Percentiles rank a stretch among this genome's conserved stretches.
These are phyloP conservation scores for Hyphopichia pseudoburtonii DNA, from an alignment of 1,139 yeast genomes.

Conservation along the genomic window DNA sequence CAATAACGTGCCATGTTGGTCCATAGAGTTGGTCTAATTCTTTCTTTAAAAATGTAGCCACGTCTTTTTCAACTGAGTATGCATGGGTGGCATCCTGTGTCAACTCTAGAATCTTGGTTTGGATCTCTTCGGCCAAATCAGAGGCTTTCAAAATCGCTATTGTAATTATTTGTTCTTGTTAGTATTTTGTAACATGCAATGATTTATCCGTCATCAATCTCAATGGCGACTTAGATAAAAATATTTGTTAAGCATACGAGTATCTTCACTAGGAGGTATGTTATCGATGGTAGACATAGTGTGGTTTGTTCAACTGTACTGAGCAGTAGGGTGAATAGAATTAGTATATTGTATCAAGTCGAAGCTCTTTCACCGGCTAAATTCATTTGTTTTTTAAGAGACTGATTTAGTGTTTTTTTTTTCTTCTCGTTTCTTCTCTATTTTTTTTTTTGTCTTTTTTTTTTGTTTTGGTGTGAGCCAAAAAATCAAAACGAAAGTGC, in stretches of 20 bases:
- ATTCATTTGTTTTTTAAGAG: too few relatives aligned
- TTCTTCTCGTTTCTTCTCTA: too few relatives aligned
- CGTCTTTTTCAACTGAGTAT: constrained; percentile 61
- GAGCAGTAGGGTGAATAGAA: too few relatives aligned
- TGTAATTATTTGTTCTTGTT: constrained; percentile 10
- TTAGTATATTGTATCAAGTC: too few relatives aligned
- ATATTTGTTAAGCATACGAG: constrained; percentile 1
- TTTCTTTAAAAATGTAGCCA: constrained; percentile 80
- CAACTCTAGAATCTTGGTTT: constrained; percentile 57
- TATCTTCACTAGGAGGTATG: constrained; percentile 3
- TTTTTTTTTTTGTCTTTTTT: too few relatives aligned
- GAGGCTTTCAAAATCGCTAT: constrained; percentile 48
- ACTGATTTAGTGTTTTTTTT: too few relatives aligned
- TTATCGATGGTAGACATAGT: constrained; percentile 4
- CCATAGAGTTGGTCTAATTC: constrained; percentile 64
- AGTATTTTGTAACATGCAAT: constrained; percentile 11
- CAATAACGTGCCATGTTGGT: constrained; percentile 92
- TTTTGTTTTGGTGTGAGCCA: too few relatives aligned
- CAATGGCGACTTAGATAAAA: not conserved
- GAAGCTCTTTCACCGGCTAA: too few relatives aligned
- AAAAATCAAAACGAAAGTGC: too few relatives aligned
- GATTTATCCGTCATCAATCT: not conserved
- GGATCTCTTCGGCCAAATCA: constrained; percentile 57
- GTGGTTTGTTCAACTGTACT: too few relatives aligned
- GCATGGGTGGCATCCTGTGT: constrained; percentile 48